A percentile compares a stretch with the other conserved stretches of the same genome.
phyloP scores from a whole-genome alignment of 1,139 yeast species.

The Meyerozyma athensensis region DNA sequence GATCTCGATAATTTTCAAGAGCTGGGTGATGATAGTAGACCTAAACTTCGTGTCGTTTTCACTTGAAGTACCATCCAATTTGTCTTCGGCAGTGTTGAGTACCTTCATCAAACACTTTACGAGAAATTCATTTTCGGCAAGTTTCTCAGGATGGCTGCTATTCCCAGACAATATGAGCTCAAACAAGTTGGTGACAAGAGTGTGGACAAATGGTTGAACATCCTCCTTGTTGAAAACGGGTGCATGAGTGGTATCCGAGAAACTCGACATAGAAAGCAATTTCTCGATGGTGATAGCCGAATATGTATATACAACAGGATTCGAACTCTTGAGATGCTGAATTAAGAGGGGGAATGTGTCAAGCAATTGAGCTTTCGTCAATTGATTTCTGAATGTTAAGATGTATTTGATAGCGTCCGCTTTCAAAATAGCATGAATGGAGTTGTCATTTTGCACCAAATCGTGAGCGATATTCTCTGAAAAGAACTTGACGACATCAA shows the following conservation, averaged over 20 bases:
- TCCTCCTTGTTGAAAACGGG: conserved; percentile 69
- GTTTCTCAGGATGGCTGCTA: conserved; percentile 67
- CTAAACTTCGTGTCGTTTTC: conserved; percentile 26
- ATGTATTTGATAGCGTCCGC: conserved; percentile 93
- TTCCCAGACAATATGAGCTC: conserved; percentile 45
- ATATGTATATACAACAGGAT: conserved; percentile 87
- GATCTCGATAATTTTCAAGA: conserved; percentile 61
- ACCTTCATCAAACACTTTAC: conserved; percentile 88
- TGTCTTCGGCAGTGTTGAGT: conserved; percentile 68
- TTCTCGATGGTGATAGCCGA: conserved; percentile 92
- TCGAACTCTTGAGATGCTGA: conserved; percentile 52
- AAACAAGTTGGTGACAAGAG: conserved; percentile 62
- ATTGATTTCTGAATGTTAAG: conserved; percentile 85
- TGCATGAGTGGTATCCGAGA: conserved; percentile 38
- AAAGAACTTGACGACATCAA: conserved; percentile 86
- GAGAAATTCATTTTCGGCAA: conserved; percentile 92
- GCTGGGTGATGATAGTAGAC: conserved; percentile 53
- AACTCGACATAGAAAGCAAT: conserved; percentile 70
- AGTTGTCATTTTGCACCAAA: conserved; percentile 41
- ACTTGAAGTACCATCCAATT: conserved; percentile 19
- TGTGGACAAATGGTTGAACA: conserved; percentile 43
- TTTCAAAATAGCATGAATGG: conserved; percentile 66
- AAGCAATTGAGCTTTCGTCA: conserved; percentile 76
- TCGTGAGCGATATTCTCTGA: conserved; percentile 77
- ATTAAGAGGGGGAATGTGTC: conserved; percentile 81